Percentiles rank a stretch among this genome's conserved stretches.
phyloP scores from a whole-genome alignment of 2,329 filamentous ascomycete species.

The Fusarium begoniae region DNA sequence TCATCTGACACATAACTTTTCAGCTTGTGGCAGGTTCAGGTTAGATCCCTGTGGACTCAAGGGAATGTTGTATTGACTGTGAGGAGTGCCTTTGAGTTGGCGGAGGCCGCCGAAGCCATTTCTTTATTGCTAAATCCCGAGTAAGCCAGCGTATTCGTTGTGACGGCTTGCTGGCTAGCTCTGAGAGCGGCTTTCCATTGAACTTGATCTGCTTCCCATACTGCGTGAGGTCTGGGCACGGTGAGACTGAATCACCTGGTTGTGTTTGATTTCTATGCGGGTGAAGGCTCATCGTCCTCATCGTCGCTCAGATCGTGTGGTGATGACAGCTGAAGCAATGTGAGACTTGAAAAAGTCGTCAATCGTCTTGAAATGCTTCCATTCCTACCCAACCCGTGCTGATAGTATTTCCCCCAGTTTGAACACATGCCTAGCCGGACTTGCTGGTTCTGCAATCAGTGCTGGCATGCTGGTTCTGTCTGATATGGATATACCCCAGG shows the following conservation, averaged over 20 bases:
- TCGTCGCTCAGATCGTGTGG: no score
- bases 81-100: neutral
- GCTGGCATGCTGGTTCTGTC: neutral
- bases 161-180: neutral
- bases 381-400: no score
- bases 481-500: no score
- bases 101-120: neutral
- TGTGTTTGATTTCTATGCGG: no score
- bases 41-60: neutral
- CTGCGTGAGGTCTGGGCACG: fast-evolving
- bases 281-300: no score
- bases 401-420: neutral
- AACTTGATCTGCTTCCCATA: fast-evolving
- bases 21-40: neutral
- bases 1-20: neutral
- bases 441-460: neutral
- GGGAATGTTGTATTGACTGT: neutral
- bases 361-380: no score
- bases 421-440: neutral
- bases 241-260: no score
- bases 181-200: neutral
- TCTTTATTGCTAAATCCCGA: neutral
- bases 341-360: no score
- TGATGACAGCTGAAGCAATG: no score
- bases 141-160: neutral